Evolutionary conservation across 1,284 basidiomycete species (phyloP), one percentile per base, ranked within the genome.

Genomic region (Cryptococcus wingfieldii): DNA sequence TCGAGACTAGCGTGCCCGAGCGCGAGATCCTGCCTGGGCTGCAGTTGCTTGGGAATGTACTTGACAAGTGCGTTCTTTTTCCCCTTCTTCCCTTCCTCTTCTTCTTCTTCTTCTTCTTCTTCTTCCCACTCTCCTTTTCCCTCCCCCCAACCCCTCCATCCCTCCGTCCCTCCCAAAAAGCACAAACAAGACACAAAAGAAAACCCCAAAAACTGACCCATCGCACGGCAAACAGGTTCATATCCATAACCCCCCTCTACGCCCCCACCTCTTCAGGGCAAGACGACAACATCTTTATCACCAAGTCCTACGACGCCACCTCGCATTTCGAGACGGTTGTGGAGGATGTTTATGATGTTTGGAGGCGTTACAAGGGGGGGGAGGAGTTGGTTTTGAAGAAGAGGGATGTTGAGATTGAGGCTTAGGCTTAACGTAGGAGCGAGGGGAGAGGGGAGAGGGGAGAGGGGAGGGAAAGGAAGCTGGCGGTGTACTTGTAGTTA

Each of bases 271-370:
- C 89, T 38, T 79, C 83, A 46, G 96, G 96, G 55, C 75, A 74
- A 55, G 71, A 82, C 63, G 81, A 83, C 47, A 90, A 94, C 80
- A 89, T 98, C 74, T 98, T 90, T 80, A 87, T 98, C 80, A 98
- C 96, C 56, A 89, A 89, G 57, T 97, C 93, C 7, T 98, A 98
- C 78, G 96, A 99, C 76, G 93, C 96, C 12, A 98, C 96, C 9
- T 94, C 90, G 49, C 96, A 99, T 80, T 98, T 98, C 72, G 96
- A 99, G 82, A 97, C 94, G 41, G 92, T 94, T 53, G 90, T 92
- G 42, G 90, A 95, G 55, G 93, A 96, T 62, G 94, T 98, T 43
- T 85, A 87, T 62, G 87, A 95, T 76, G 89, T 96, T 38, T 98
- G 90, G 90, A 85, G 87, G 79, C 82, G 85, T 94, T 58, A 81